A percentile compares a stretch with the other conserved stretches of the same genome.
Evolutionary conservation across 345 rosid species (phyloP).

Genomic region (Boechera retrofracta): DNA sequence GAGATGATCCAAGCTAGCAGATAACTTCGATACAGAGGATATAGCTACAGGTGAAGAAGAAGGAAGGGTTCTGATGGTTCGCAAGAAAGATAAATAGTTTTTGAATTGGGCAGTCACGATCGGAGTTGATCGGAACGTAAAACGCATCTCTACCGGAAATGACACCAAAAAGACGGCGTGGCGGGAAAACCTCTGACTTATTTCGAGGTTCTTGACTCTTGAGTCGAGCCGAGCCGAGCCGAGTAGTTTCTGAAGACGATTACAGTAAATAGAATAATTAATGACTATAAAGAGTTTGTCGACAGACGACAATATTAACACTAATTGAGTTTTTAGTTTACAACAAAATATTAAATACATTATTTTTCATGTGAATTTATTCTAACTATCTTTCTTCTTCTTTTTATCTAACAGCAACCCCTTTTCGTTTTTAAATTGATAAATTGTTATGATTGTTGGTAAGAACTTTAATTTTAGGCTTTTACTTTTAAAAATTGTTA

Average conservation of each 20-base stretch:
- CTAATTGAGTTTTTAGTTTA: neutral
- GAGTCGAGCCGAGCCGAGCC: neutral
- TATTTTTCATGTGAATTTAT: neutral
- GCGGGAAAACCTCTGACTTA: neutral
- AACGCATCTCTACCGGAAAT: slow-evolving; percentile 30
- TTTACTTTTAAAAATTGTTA: too few relatives aligned
- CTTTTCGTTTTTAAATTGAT: too few relatives aligned
- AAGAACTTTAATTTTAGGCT: too few relatives aligned
- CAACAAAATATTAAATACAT: neutral
- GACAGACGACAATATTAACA: neutral
- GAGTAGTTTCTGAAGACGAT: neutral
- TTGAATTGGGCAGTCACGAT: slow-evolving; percentile 30
- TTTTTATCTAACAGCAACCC: too few relatives aligned
- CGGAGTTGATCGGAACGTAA: slow-evolving; percentile 18
- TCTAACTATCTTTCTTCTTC: neutral
- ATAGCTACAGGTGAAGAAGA: slow-evolving; percentile 5
- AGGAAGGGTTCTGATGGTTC: neutral
- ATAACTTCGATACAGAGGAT: slow-evolving; percentile 44
- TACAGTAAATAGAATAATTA: neutral
- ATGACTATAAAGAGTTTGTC: neutral
- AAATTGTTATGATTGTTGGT: too few relatives aligned
- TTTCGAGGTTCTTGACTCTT: neutral
- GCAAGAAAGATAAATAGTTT: slow-evolving; percentile 5
- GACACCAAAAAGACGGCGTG: neutral
- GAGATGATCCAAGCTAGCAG: slow-evolving; percentile 46